Base-by-base conservation (phyloP, 768 basidiomycete species). In the Leccinum imitatum region DNA sequence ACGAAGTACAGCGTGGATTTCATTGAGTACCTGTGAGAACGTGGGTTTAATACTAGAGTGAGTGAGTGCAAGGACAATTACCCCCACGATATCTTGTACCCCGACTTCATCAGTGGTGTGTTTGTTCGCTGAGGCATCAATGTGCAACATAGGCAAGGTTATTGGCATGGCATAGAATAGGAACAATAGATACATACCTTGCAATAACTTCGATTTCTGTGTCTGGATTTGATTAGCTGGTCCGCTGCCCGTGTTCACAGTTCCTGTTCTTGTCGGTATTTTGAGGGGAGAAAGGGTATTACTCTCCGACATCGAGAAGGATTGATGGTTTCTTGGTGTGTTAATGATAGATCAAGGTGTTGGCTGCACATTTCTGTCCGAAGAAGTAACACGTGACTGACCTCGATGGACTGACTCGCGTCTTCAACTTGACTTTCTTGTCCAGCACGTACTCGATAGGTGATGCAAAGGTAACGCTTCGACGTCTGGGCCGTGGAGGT, bases 1-100 rank as follows among this genome's bases (percentile, higher is more conserved):
- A 11, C 11, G 25, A 51, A 33, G 39, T 65, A 78, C 85, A 66
- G 80, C 67, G 53, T 82, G 78, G 15, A 87, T 80, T 62, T 84
- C 76, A 31, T 76, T 70, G 55, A 87, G 71, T 55, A 82, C 73
- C 84, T 86, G 54, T 37, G 23, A 46, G 41, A 19, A 44, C 21
- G 17, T 27, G 44, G 19, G 57, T 37, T 54, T 51, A 52, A 37
- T 21, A 23, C 14, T 47, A 41, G 33, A 21, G 10, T 27, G 39
- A 33, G 39, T 46, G 25, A 57, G 17, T 7, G 19, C 21, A 54
- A 11, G 21, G 4, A 21, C 13, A 59, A 73, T 71, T 63, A 83
- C 84, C 58, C 79, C 74, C 35, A 80, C 70, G 56, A 86, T 84
- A 44, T 69, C 71, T 57, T 68, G 66, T 9, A 75, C 68, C 27